Conservation (phyloP, 2,329 filamentous ascomycete species). For the Pleoardoris graminearum region DNA sequence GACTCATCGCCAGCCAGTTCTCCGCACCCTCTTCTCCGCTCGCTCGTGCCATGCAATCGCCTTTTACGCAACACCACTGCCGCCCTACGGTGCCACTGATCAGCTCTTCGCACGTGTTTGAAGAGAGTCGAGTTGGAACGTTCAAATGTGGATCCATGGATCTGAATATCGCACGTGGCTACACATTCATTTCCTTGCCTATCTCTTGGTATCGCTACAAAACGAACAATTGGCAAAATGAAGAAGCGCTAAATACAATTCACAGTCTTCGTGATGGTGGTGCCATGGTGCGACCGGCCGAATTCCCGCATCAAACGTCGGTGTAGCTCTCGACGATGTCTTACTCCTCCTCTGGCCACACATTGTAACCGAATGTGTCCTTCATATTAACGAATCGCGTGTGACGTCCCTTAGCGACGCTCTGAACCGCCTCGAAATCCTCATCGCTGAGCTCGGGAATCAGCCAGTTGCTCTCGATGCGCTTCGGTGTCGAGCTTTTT, state of each 20-base stretch:
- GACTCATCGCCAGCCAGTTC: too few relatives aligned
- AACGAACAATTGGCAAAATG: background rate
- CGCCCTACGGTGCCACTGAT: background rate
- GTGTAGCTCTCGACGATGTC: background rate
- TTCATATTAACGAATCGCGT: conserved; percentile 81
- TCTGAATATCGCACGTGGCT: too few relatives aligned
- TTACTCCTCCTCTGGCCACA: conserved; percentile 53
- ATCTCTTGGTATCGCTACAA: background rate
- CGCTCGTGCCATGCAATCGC: background rate
- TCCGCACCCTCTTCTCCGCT: background rate
- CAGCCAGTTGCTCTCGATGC: conserved; percentile 64
- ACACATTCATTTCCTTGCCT: background rate
- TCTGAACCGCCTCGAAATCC: conserved; percentile 63
- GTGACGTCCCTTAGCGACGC: conserved; percentile 67
- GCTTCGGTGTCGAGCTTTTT: conserved; percentile 48
- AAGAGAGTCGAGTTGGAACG: too few relatives aligned
- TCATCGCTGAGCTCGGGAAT: conserved; percentile 59
- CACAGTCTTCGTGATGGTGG: background rate
- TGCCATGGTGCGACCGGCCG: background rate
- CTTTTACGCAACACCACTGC: background rate
- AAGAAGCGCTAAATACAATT: background rate
- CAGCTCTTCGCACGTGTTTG: too few relatives aligned
- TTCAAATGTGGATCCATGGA: too few relatives aligned
- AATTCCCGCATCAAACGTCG: background rate
- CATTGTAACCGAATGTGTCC: conserved; percentile 75